A percentile compares a stretch with the other conserved stretches of the same genome.
These are phyloP conservation scores for Podaxis pistillaris DNA, from an alignment of 768 basidiomycete species.

Conservation along the genomic window DNA sequence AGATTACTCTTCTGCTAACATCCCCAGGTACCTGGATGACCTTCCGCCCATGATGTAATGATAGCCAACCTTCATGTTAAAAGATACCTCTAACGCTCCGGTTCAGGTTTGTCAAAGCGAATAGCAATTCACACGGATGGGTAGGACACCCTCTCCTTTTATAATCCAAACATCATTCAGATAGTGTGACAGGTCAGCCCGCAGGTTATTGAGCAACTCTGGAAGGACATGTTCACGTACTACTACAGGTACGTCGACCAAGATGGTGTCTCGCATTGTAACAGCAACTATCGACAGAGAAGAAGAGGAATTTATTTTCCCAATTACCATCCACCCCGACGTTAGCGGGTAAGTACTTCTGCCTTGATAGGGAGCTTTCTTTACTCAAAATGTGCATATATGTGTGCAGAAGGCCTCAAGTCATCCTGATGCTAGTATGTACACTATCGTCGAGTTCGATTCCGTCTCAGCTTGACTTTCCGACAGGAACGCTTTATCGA, in stretches of 20 bases:
- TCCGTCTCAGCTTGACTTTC: background rate
- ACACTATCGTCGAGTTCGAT: background rate
- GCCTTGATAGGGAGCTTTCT: background rate
- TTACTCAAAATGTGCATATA: background rate
- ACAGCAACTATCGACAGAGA: conserved; percentile 34
- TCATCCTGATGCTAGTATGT: conserved; percentile 67
- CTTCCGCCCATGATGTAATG: conserved; percentile 68
- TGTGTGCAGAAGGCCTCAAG: conserved; percentile 54
- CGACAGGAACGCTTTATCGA: conserved; percentile 67
- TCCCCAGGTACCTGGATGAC: conserved; percentile 64
- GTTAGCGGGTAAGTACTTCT: conserved; percentile 55
- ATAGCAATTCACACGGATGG: conserved; percentile 71
- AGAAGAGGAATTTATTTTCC: conserved; percentile 67
- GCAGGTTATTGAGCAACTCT: conserved; percentile 65
- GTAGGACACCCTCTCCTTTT: conserved; percentile 29
- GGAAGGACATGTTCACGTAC: conserved; percentile 76
- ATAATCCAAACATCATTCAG: background rate
- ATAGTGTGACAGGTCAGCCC: conserved; percentile 49
- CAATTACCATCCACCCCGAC: conserved; percentile 78
- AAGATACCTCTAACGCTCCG: background rate
- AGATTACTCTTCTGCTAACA: background rate
- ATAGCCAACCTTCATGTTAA: background rate
- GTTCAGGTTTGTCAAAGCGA: conserved; percentile 66
- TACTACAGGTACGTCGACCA: conserved; percentile 46
- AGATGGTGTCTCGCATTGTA: conserved; percentile 7